A percentile compares a stretch with the other conserved stretches of the same genome.
Evolutionary conservation across 495 filamentous ascomycete species (phyloP).

Genomic region (Talaromyces liani): DNA sequence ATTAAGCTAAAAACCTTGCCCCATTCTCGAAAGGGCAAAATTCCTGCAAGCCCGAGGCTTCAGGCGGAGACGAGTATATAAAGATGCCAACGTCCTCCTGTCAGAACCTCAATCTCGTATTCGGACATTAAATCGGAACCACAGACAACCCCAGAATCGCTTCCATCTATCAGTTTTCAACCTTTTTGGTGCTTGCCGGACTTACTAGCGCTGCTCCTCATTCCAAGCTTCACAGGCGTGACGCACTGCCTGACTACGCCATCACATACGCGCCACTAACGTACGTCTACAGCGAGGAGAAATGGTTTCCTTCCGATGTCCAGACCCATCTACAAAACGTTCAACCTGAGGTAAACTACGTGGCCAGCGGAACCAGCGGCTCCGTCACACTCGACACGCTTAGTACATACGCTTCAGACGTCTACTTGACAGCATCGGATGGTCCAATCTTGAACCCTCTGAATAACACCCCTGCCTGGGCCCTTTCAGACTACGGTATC

Average conservation of each 20-base stretch:
- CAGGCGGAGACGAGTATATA: not conserved
- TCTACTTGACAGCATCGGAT: conserved; percentile 1
- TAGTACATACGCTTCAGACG: not conserved
- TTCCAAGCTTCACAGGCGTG: not conserved
- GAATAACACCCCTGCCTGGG: not conserved
- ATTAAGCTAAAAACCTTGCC: not conserved
- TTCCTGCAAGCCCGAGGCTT: not conserved
- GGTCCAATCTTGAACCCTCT: conserved; percentile 1
- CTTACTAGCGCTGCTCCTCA: not conserved
- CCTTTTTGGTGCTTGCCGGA: not conserved
- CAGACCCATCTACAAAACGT: not conserved
- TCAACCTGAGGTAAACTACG: not conserved
- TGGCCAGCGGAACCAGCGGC: not conserved
- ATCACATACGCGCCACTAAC: not conserved
- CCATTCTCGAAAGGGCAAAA: not conserved
- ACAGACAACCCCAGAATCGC: not conserved
- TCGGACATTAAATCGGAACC: not conserved
- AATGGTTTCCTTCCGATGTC: conserved; percentile 4
- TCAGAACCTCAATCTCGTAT: not conserved
- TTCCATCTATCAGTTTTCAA: not conserved
- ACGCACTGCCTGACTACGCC: not conserved
- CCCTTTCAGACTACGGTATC: not conserved
- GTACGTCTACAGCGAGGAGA: not conserved
- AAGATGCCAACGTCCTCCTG: not conserved
- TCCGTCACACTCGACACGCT: not conserved